phyloP scores from a whole-genome alignment of 345 rosid species.

The Melaleuca alternifolia region DNA sequence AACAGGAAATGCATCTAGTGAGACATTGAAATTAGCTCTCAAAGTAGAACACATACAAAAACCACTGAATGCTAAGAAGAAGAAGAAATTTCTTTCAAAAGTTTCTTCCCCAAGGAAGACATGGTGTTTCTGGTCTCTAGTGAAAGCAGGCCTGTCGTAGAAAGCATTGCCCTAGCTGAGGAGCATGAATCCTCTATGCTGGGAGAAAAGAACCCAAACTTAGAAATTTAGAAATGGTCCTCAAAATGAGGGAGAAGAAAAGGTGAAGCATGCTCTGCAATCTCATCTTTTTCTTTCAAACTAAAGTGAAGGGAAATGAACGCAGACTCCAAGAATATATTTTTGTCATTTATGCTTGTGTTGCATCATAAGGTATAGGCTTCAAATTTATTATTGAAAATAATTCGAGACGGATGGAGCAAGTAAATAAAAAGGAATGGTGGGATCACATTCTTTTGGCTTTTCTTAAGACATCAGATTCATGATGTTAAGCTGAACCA shows the following conservation, averaged over 20 bases:
- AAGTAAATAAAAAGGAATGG: no score
- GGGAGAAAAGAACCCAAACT: neutral
- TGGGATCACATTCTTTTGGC: no score
- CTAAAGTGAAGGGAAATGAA: neutral
- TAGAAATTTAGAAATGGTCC: neutral
- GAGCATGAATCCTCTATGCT: neutral
- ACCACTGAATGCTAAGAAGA: neutral
- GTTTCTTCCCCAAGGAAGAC: neutral
- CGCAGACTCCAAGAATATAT: neutral
- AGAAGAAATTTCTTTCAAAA: no score
- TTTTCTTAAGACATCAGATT: no score
- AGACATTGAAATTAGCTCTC: neutral
- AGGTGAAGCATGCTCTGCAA: neutral
- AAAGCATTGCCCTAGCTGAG: neutral
- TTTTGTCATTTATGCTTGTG: no score
- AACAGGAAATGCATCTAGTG: no score
- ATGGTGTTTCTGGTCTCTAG: neutral
- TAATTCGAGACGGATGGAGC: no score
- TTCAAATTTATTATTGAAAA: no score
- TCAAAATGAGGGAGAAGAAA: neutral
- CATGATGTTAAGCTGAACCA: no score
- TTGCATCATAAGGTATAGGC: no score
- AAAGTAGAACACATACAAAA: no score
- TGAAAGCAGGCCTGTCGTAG: neutral
- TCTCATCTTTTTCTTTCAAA: neutral